Evolutionary conservation across 176 grass and related monocot genomes (phyloP), one percentile per base, ranked within the genome.

Genomic region (Melocanna baccifera): DNA sequence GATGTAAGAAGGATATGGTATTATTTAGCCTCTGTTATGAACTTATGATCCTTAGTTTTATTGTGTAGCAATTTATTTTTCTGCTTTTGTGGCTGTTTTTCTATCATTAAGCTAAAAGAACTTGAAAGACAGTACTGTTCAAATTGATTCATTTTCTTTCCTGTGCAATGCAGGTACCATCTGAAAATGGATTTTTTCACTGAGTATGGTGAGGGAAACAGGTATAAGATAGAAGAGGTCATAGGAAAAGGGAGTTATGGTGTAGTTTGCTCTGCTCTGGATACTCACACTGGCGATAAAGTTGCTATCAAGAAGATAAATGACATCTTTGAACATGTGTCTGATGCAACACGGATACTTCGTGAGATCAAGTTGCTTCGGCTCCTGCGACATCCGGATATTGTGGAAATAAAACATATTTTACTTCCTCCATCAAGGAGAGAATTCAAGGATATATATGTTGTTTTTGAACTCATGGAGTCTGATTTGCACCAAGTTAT

Each of bases 291-390:
- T 0, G 89, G 92, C 0, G 91, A 95, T 41, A 98, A 93, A 63
- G 95, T 98, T 11, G 95, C 95, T 59, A 98, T 98, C 74, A 98
- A 98, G 89, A 98, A 98, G 84, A 98, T 98, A 53, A 92, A 98
- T 29, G 95, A 91, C 84, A 98, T 98, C 75, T 98, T 98, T 48
- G 95, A 98, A 48, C 96, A 98, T 58, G 89, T 95, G 23, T 98
- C 92, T 6, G 95, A 98, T 64, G 95, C 95, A 4, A 92, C 95
- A 7, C 63, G 95, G 67, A 98, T 98, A 45, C 89, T 98, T 64
- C 90, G 95, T 1, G 95, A 98, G 89, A 98, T 98, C 74, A 98
- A 98, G 85, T 88, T 98, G 83, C 92, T 98, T 28, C 86, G 95
- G 64, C 89, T 98, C 30, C 95, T 98, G 25, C 86, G 92, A 11